Percentiles rank a stretch among this genome's conserved stretches.
phyloP scores from a whole-genome alignment of 1,139 yeast species.

The Suhomyces anneliseae region DNA sequence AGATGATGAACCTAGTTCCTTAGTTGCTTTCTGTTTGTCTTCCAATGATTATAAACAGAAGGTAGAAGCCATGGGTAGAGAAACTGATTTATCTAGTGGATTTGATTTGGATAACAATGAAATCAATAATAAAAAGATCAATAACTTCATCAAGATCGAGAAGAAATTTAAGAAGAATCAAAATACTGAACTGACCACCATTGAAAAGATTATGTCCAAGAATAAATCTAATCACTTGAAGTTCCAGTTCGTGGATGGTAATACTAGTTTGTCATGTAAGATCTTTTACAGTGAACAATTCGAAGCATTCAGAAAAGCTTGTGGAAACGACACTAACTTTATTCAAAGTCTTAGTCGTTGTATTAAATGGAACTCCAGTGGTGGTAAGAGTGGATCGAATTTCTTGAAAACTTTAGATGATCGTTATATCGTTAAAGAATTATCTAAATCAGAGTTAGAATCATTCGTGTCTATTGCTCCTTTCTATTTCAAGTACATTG shows the following conservation, averaged over 20 bases:
- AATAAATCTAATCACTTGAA: constrained; percentile 86
- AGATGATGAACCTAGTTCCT: constrained; percentile 95
- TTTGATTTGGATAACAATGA: constrained; percentile 24
- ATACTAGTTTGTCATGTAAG: constrained; percentile 83
- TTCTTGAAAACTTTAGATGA: constrained; percentile 91
- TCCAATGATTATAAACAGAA: constrained; percentile 79
- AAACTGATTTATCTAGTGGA: constrained; percentile 16
- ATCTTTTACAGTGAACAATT: constrained; percentile 95
- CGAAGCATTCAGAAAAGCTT: constrained; percentile 84
- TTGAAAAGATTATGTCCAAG: constrained; percentile 74
- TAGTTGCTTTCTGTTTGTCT: constrained; percentile 89
- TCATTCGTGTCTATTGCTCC: constrained; percentile 96
- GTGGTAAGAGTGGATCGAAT: constrained; percentile 95
- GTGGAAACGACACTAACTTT: constrained; percentile 75
- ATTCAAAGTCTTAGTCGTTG: constrained; percentile 91
- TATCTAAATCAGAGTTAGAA: constrained; percentile 85
- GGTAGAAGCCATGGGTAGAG: constrained; percentile 43
- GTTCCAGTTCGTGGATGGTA: constrained; percentile 87
- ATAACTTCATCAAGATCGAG: constrained; percentile 43
- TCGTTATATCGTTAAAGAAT: constrained; percentile 83
- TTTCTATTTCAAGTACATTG: constrained; percentile 92
- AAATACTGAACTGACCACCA: constrained; percentile 23
- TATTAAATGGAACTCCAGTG: constrained; percentile 92
- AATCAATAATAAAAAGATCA: constrained; percentile 35
- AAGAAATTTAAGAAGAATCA: constrained; percentile 43